phyloP scores from a whole-genome alignment of 179 eudicot genomes.

The Drosera spatulata region DNA sequence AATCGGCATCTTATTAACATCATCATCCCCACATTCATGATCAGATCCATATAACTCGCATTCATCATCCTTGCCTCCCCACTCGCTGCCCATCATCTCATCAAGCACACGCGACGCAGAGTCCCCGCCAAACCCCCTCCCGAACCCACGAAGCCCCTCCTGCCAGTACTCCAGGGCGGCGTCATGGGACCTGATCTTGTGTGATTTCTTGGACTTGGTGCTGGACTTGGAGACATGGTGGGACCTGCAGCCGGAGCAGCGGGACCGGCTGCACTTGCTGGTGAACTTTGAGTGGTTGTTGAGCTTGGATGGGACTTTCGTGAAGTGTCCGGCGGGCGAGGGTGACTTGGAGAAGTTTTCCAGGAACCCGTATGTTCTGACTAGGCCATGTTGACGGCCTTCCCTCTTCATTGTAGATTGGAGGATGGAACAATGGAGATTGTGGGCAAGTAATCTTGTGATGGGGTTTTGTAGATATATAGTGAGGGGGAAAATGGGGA shows the following conservation, averaged over 20 bases:
- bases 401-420: constrained; percentile 42
- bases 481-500: too few species aligned
- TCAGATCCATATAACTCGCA: neutral
- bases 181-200: constrained; percentile 19
- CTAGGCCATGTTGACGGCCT: constrained; percentile 59
- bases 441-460: too few species aligned
- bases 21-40: neutral
- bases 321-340: constrained; percentile 24
- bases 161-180: constrained; percentile 10
- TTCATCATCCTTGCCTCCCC: constrained; percentile 6
- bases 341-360: constrained; percentile 13
- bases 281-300: constrained; percentile 71
- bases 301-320: constrained; percentile 44
- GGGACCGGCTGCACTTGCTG: constrained; percentile 35
- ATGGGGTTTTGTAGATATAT: too few species aligned
- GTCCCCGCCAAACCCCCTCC: constrained; percentile 18
- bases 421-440: too few species aligned
- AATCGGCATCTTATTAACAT: neutral
- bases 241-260: constrained; percentile 27
- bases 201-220: constrained; percentile 44
- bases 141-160: constrained; percentile 17
- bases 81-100: constrained; percentile 9
- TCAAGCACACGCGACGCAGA: constrained; percentile 39
- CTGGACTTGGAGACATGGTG: constrained; percentile 45
- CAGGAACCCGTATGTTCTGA: constrained; percentile 22